Evolutionary conservation across 441 rosid genomes (phyloP), one percentile per base, ranked within the genome.

Genomic region (Gossypium davidsonii): DNA sequence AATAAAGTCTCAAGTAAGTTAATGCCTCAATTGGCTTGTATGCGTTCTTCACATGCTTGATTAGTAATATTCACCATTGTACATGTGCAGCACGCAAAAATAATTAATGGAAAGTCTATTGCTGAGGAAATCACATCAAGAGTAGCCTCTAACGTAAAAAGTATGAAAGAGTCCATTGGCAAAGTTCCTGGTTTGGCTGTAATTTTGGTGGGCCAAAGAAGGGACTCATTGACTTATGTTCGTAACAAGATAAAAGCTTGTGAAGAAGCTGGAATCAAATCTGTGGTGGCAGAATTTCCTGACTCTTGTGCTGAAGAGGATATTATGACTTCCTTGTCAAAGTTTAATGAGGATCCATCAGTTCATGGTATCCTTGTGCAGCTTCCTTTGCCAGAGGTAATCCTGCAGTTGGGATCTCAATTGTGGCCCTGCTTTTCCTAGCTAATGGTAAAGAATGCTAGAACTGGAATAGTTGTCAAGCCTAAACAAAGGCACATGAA

Each of bases 301-400:
- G 80, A 78, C 51, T 67, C 83, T 78, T 90, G 93, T 71, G 74
- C 83, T 2, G 91, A 94, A 80, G 87, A 75, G 73, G 79, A 81
- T 0, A 74, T 90, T 78, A 76, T 89, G 44, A 60, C 60, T 82
- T 81, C 85, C 1, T 63, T 94, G 76, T 73, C 78, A 10, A 73
- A 71, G 18, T 90, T 80, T 74, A 91, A 90, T 56, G 79, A 83
- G 65, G 91, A 92, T 67, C 80, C 86, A 0, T 84, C 97, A 1
- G 74, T 92, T 83, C 95, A 94, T 51, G 98, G 98, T 62, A 79
- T 92, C 83, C 97, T 92, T 42, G 94, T 92, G 69, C 98, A 94
- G 81, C 98, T 94, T 83, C 97, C 98, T 80, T 77, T 94, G 73
- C 97, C 98, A 39, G 87, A 88, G 85, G 98, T 94, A 85, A 90